phyloP scores from a whole-genome alignment of 495 filamentous ascomycete genomes.

The Xylaria nigripes region DNA sequence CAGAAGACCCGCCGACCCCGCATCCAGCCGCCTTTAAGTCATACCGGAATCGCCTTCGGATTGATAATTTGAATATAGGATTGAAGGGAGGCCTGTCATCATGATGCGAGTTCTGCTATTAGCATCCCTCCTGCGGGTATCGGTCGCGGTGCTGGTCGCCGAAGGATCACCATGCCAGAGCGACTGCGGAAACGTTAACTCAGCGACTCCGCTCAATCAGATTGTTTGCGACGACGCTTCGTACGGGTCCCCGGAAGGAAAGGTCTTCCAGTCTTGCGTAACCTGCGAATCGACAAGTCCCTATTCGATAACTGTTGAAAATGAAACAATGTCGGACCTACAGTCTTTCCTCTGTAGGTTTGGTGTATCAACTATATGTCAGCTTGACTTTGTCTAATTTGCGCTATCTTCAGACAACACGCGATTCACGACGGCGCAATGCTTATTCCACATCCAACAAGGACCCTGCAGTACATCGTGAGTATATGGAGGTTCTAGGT shows the following conservation, averaged over 20 bases:
- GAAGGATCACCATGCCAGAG: conserved; percentile 29
- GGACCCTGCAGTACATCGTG: conserved; percentile 38
- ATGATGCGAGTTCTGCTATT: conserved; percentile 8
- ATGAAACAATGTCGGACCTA: conserved; percentile 27
- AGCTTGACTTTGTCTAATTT: not conserved
- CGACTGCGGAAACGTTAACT: conserved; percentile 38
- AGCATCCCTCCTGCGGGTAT: conserved; percentile 22
- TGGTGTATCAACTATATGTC: not conserved
- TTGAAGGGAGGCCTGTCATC: not conserved
- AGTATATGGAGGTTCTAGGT: not conserved
- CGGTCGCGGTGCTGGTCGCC: conserved; percentile 27
- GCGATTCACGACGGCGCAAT: conserved; percentile 32
- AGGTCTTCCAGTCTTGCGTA: conserved; percentile 36
- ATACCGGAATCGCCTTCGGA: not conserved
- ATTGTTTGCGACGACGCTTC: conserved; percentile 30
- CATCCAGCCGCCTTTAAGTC: not conserved
- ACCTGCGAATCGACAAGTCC: conserved; percentile 35
- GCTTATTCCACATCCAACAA: conserved; percentile 26
- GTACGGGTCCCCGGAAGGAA: conserved; percentile 23
- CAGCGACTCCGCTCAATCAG: conserved; percentile 30
- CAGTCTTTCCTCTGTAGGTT: conserved; percentile 36
- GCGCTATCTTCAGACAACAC: conserved; percentile 36
- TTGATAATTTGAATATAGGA: not conserved
- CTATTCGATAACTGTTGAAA: conserved; percentile 16
- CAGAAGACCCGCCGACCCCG: not conserved